Evolutionary conservation across 1,284 basidiomycete genomes (phyloP), one percentile per base, ranked within the genome.

Genomic region (Trametes polyzona): DNA sequence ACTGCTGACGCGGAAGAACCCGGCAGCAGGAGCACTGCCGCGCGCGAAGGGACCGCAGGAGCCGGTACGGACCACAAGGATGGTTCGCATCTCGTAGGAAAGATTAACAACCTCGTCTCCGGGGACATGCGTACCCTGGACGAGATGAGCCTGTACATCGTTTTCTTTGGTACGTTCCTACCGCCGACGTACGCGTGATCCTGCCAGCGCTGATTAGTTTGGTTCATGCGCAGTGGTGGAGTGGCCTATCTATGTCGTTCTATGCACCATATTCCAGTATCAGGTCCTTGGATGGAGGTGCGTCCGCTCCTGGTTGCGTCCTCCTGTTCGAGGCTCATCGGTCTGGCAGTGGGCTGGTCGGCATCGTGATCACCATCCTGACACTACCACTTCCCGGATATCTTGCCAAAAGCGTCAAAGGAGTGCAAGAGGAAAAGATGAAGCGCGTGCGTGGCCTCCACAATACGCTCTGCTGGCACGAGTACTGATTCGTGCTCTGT

Each of bases 311-410:
- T 8, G 5, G 11, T 23, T 4, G n/a, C 10, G 5, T 23, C 2
- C 39, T 14, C 6, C 19, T 16, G 16, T 44, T 17, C 7, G n/a
- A n/a, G n/a, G n/a, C 4, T 30, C 12, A 4, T 4, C 14, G 24
- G 33, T 12, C 33, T 5, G 12, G 42, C 68, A 62, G 79, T 57
- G 74, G 81, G 1, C 73, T 83, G 40, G 72, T 82, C 33, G 83
- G 87, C 4, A 74, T 90, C 63, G 74, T 70, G 0, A 69, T 74
- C 9, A 86, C 89, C 67, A 41, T 84, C 16, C 14, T 75, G 12
- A 63, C 79, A 30, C 76, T 87, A 44, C 87, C 87, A 0, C 57
- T 88, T 1, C 81, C 81, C 0, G 79, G 74, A 1, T 69, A 64
- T 41, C 53, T 77, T 29, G 68, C 71, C 3, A 68, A 65, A 12